Evolutionary conservation across 148 eudicot genomes (phyloP).

Genomic region (Oxyria digyna): DNA sequence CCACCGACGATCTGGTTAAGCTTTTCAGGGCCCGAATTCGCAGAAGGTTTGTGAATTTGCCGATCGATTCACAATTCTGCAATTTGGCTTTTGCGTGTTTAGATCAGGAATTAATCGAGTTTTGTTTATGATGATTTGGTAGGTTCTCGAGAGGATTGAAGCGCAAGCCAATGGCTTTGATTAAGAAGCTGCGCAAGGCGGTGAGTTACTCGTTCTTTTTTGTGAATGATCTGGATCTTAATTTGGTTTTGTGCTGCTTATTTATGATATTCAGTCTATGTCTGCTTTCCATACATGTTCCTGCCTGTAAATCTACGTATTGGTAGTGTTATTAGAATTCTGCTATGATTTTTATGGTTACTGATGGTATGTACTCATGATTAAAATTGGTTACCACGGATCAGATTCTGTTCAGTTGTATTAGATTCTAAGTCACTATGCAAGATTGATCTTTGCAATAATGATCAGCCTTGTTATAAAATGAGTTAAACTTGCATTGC

Average conservation of each 20-base stretch:
- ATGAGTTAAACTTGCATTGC: no score
- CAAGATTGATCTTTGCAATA: not conserved
- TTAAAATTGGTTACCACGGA: no score
- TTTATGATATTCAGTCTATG: no score
- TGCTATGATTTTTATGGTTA: not conserved
- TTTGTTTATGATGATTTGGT: not conserved
- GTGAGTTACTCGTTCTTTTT: conserved; percentile 17
- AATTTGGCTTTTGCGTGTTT: not conserved
- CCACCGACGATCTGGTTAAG: conserved; percentile 39
- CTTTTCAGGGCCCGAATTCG: conserved; percentile 36
- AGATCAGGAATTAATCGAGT: not conserved
- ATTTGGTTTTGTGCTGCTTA: no score
- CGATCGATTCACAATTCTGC: not conserved
- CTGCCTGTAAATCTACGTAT: no score
- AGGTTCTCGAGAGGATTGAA: conserved; percentile 60
- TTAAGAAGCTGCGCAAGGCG: conserved; percentile 68
- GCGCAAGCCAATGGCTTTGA: conserved; percentile 72
- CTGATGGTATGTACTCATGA: no score
- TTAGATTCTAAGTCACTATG: not conserved
- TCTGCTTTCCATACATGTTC: no score
- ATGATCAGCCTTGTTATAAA: not conserved
- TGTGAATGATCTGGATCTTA: not conserved
- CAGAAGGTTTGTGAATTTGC: conserved; percentile 24
- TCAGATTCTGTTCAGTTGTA: not conserved
- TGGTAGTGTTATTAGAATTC: not conserved